phyloP scores from a whole-genome alignment of 345 rosid genomes.

The Arabidopsis suecica region DNA sequence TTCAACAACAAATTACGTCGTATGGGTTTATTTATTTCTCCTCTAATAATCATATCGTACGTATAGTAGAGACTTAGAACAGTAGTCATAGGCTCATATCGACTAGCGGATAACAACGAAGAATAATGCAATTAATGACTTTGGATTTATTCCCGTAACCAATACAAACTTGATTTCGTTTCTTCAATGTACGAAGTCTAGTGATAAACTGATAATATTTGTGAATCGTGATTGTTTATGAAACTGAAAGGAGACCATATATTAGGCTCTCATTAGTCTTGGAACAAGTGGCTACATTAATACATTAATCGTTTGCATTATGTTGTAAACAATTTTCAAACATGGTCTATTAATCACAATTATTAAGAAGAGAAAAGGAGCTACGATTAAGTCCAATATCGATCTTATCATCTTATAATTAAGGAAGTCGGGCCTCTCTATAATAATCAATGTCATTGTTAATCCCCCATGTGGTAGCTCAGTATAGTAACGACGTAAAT shows the following conservation, averaged over 20 bases:
- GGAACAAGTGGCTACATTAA: constrained; percentile 13
- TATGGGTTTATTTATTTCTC: constrained; percentile 27
- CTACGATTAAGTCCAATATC: neutral
- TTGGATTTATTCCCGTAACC: constrained; percentile 9
- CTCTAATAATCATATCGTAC: constrained; percentile 20
- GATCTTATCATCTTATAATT: constrained; percentile 5
- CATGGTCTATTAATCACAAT: constrained; percentile 19
- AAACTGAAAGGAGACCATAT: neutral
- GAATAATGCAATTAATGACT: constrained; percentile 1
- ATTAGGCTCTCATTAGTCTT: constrained; percentile 15
- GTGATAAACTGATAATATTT: neutral
- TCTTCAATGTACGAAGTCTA: neutral
- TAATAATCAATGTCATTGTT: neutral
- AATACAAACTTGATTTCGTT: constrained; percentile 5
- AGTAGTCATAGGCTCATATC: neutral
- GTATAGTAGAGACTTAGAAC: constrained; percentile 28
- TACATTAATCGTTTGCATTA: constrained; percentile 13
- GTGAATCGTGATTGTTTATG: neutral
- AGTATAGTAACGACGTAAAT: neutral
- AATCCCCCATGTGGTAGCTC: neutral
- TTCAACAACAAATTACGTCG: constrained; percentile 40
- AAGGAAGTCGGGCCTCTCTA: neutral
- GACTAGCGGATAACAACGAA: constrained; percentile 20
- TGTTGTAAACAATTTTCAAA: constrained; percentile 19
- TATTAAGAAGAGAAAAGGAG: constrained; percentile 8